These are phyloP conservation scores for Didymella glomerata DNA, from an alignment of 2,329 filamentous ascomycete species.

Conservation along the genomic window DNA sequence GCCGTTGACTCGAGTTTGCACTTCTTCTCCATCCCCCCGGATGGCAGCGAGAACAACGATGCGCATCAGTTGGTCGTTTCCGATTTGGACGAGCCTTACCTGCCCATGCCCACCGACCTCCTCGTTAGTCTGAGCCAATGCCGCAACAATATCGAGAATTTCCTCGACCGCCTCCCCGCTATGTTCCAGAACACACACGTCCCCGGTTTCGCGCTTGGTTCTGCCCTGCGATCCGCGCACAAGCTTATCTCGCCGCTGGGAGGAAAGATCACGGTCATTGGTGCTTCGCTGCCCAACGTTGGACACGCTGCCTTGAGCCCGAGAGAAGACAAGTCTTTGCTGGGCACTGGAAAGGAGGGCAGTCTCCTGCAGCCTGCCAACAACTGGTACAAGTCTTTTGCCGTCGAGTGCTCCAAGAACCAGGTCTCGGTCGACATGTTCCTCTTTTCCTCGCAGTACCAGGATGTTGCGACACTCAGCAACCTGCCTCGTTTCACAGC, in stretches of 20 bases:
- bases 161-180: conserved; percentile 86
- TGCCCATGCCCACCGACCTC: conserved; percentile 91
- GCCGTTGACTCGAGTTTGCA: conserved; percentile 94
- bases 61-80: conserved; percentile 93
- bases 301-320: conserved; percentile 87
- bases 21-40: conserved; percentile 94
- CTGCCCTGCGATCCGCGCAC: conserved; percentile 89
- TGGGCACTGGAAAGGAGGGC: conserved; percentile 93
- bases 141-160: conserved; percentile 87
- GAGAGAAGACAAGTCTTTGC: conserved; percentile 93
- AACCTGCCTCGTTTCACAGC: conserved; percentile 96
- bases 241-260: conserved; percentile 94
- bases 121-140: conserved; percentile 89
- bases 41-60: conserved; percentile 83
- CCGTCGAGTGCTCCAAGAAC: conserved; percentile 98
- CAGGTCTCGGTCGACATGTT: conserved; percentile 81
- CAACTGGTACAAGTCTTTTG: conserved; percentile 99
- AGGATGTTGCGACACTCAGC: conserved; percentile 95
- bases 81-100: conserved; percentile 94
- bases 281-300: conserved; percentile 86
- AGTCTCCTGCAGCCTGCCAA: conserved; percentile 87
- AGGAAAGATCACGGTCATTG: conserved; percentile 92
- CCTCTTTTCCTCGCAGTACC: conserved; percentile 61
- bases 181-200: conserved; percentile 98
- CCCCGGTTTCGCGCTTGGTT: conserved; percentile 91